phyloP scores from a whole-genome alignment of 2,329 filamentous ascomycete species.

The Colletotrichum lupini region DNA sequence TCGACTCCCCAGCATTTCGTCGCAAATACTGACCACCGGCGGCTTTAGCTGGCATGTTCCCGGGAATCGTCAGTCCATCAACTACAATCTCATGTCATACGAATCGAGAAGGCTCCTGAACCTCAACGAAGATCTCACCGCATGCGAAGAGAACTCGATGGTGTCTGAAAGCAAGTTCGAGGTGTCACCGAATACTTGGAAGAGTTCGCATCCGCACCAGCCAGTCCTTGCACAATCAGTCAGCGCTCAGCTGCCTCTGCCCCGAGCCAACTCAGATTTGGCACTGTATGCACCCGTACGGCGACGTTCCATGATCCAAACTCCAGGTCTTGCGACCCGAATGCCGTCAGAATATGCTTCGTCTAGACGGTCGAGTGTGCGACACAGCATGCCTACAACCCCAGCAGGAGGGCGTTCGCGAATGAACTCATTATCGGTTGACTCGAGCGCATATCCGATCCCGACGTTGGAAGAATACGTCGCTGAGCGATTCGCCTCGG shows the following conservation, averaged over 20 bases:
- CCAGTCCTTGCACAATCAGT: slow-evolving; percentile 23
- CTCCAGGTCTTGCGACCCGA: slow-evolving; percentile 62
- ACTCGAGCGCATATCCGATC: slow-evolving; percentile 41
- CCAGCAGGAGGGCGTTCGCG: slow-evolving; percentile 47
- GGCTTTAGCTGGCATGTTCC: slow-evolving; percentile 45
- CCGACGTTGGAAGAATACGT: slow-evolving; percentile 7
- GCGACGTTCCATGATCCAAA: slow-evolving; percentile 59
- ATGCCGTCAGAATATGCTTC: slow-evolving; percentile 25
- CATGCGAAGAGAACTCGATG: slow-evolving; percentile 45
- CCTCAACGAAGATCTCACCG: slow-evolving; percentile 47
- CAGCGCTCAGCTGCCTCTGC: slow-evolving; percentile 47
- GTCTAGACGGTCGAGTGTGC: slow-evolving; percentile 46
- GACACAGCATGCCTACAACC: slow-evolving; percentile 51
- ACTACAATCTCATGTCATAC: slow-evolving; percentile 57
- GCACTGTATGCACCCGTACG: slow-evolving; percentile 60
- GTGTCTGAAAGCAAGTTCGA: slow-evolving; percentile 48
- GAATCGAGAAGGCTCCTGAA: slow-evolving; percentile 57
- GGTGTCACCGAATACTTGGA: slow-evolving; percentile 48
- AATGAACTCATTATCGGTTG: slow-evolving; percentile 48
- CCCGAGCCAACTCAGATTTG: slow-evolving; percentile 58
- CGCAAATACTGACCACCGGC: slow-evolving; percentile 19
- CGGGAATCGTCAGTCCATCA: slow-evolving; percentile 51
- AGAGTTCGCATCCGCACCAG: slow-evolving; percentile 47
- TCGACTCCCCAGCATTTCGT: too few relatives aligned
- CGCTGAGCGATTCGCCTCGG: slow-evolving; percentile 5